Conservation (phyloP, 768 basidiomycete genomes). For the Boletus rufocinnamomeus region DNA sequence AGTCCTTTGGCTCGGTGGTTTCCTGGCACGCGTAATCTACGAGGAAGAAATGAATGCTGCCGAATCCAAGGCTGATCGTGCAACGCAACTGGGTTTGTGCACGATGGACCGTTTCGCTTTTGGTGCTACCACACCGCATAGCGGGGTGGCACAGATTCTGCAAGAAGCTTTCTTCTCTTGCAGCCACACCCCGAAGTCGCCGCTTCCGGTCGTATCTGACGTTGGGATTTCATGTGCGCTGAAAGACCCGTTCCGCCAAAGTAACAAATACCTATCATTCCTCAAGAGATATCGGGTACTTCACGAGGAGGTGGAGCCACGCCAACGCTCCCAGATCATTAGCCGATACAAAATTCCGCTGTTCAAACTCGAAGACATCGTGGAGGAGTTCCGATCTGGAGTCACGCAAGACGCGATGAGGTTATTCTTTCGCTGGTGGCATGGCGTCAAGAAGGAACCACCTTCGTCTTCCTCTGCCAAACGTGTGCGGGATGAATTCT, state of each 20-base stretch:
- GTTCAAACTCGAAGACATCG: slow-evolving; percentile 9
- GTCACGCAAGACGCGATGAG: slow-evolving; percentile 10
- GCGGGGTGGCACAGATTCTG: slow-evolving; percentile 14
- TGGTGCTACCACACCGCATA: slow-evolving; percentile 31
- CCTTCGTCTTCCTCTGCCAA: neutral
- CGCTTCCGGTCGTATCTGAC: slow-evolving; percentile 19
- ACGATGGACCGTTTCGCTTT: slow-evolving; percentile 85
- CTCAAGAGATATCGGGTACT: slow-evolving; percentile 8
- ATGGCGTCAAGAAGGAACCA: neutral
- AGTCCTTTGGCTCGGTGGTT: slow-evolving; percentile 79
- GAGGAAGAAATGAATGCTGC: slow-evolving; percentile 64
- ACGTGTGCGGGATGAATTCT: slow-evolving; percentile 4
- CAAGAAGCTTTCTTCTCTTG: slow-evolving; percentile 21
- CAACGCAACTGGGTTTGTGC: slow-evolving; percentile 50
- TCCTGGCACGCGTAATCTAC: slow-evolving; percentile 79
- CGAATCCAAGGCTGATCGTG: neutral
- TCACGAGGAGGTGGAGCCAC: neutral
- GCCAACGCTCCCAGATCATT: slow-evolving; percentile 10
- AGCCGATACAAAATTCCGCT: slow-evolving; percentile 9
- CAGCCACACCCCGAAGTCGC: neutral
- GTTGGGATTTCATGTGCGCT: slow-evolving; percentile 3
- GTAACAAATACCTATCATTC: slow-evolving; percentile 4
- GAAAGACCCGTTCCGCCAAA: slow-evolving; percentile 7
- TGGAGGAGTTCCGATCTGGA: slow-evolving; percentile 15
- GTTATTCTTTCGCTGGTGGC: slow-evolving; percentile 18